Conservation (phyloP, 225 moss, liverwort and hornwort species). For the Marchantia paleacea region DNA sequence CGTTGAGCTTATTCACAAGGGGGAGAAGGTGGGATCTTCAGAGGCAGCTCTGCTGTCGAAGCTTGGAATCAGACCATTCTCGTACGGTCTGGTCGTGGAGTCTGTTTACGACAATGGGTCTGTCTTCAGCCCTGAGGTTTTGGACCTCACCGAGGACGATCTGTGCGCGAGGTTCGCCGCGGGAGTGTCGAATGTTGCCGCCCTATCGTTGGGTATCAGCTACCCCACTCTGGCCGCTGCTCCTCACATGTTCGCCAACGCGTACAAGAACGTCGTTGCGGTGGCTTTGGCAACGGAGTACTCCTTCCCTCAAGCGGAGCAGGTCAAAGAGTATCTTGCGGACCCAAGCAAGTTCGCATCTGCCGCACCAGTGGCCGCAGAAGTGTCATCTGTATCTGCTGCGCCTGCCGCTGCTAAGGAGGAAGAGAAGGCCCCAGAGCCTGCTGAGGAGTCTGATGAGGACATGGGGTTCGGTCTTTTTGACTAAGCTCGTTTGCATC, state of each 20-base stretch:
- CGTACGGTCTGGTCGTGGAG: slow-evolving; percentile 75
- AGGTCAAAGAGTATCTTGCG: slow-evolving; percentile 85
- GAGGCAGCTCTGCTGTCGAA: slow-evolving; percentile 86
- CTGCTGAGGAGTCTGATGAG: slow-evolving; percentile 81
- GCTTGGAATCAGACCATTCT: slow-evolving; percentile 85
- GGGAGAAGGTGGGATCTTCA: slow-evolving; percentile 88
- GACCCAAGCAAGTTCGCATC: slow-evolving; percentile 76
- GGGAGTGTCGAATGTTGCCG: slow-evolving; percentile 77
- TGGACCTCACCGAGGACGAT: slow-evolving; percentile 88
- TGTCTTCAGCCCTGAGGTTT: slow-evolving; percentile 62
- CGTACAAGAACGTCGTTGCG: slow-evolving; percentile 83
- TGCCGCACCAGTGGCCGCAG: slow-evolving; percentile 45
- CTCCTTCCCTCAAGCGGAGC: slow-evolving; percentile 81
- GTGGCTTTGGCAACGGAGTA: slow-evolving; percentile 90
- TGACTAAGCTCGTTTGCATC: not conserved
- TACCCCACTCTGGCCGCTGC: slow-evolving; percentile 89
- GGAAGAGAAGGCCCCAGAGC: slow-evolving; percentile 55
- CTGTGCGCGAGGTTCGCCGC: slow-evolving; percentile 63
- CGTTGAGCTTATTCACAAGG: slow-evolving; percentile 82
- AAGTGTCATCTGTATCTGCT: slow-evolving; percentile 16
- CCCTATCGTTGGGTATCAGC: slow-evolving; percentile 61
- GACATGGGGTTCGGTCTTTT: slow-evolving; percentile 89
- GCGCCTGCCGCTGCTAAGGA: slow-evolving; percentile 41
- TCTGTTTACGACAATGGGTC: slow-evolving; percentile 93
- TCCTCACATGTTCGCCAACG: slow-evolving; percentile 81